phyloP scores from a whole-genome alignment of 2,329 filamentous ascomycete species.

The Penicillium sp. region DNA sequence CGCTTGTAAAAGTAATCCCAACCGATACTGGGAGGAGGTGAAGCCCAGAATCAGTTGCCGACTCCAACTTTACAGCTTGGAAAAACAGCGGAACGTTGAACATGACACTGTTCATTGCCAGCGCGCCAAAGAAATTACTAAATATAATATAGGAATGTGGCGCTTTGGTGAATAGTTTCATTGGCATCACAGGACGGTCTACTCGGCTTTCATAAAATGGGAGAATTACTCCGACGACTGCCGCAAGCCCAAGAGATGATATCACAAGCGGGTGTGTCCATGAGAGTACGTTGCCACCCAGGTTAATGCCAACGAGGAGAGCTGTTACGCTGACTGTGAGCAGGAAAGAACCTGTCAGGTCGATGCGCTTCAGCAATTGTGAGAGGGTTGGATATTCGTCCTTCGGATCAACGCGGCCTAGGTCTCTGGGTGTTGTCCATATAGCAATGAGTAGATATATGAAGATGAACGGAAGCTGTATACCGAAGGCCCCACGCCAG shows the following conservation, averaged over 20 bases:
- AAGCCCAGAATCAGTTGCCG: constrained; percentile 68
- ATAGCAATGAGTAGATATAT: constrained; percentile 41
- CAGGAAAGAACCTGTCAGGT: constrained; percentile 47
- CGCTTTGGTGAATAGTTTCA: constrained; percentile 43
- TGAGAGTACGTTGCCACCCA: constrained; percentile 50
- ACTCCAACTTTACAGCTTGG: constrained; percentile 67
- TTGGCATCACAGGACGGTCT: constrained; percentile 48
- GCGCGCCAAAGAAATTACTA: constrained; percentile 49
- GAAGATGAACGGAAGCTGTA: constrained; percentile 50
- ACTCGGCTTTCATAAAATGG: constrained; percentile 42
- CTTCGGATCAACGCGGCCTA: constrained; percentile 44
- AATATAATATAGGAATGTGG: constrained; percentile 50
- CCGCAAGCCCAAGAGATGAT: constrained; percentile 40
- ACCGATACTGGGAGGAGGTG: constrained; percentile 63
- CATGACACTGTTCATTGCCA: constrained; percentile 54
- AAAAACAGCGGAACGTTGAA: constrained; percentile 74
- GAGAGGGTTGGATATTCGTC: constrained; percentile 37
- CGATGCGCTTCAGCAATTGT: constrained; percentile 47
- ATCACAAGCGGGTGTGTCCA: constrained; percentile 52
- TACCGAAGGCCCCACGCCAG: constrained; percentile 42
- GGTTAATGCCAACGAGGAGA: constrained; percentile 50
- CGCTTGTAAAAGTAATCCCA: constrained; percentile 52
- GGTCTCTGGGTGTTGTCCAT: constrained; percentile 40
- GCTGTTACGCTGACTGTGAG: constrained; percentile 45
- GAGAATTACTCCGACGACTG: constrained; percentile 36